Evolutionary conservation across 2,329 filamentous ascomycete genomes (phyloP), one percentile per base, ranked within the genome.

Genomic region (Xylaria sp.): DNA sequence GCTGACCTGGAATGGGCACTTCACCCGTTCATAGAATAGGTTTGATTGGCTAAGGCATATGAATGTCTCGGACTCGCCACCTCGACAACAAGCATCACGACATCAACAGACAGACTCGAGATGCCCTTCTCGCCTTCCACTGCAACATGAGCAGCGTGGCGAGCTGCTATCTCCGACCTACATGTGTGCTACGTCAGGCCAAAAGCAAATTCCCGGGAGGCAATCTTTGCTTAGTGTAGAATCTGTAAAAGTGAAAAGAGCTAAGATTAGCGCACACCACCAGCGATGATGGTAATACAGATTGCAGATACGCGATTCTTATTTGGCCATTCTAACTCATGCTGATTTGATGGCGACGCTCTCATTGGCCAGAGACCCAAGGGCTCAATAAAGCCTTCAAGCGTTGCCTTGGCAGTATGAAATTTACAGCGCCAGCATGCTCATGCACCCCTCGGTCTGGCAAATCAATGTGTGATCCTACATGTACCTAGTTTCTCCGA

Each of bases 61-160:
- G 59, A 67, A 65, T 71, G 69, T 71, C 69, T 71, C 63, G 67
- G 69, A 63, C 54, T 69, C 39, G 67, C 69, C 69, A 71, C 66
- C 36, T 60, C 13, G 38, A 56, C 61, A 60, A 33, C 58, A 51
- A 55, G 44, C 39, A 67, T 39, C 51, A 47, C 60, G 44, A 31
- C 60, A 15, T 22, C 42, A 44, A 67, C 53, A 60, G 29, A 47
- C 55, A 44, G 50, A 44, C 61, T 45, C 27, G 10, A 42, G 61
- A 64, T 42, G n/a, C n/a, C 45, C 27, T 56, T 51, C 31, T 33
- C 25, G 50, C 31, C 31, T 61, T 55, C 39, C 53, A 17, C 3
- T 17, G 27, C 33, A 50, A 50, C 50, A 20, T 15, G 20, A 13
- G 20, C 51, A 33, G 36, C 22, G 36, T 29, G 20, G 53, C 49